Conservation (phyloP, 2,329 filamentous ascomycete genomes). For the Pseudogymnoascus pannorum region DNA sequence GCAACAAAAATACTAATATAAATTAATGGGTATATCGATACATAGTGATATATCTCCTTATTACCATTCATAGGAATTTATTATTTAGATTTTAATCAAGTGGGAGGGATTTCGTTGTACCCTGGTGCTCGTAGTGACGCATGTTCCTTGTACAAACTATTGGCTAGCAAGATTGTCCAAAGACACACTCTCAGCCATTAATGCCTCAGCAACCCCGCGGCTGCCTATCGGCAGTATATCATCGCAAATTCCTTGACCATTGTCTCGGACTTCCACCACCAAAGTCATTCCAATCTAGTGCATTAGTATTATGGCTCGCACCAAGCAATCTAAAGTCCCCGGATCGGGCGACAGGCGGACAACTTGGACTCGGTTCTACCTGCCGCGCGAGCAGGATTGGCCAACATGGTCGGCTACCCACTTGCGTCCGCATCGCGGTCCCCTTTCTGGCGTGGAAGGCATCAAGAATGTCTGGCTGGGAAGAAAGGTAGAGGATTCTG, state of each 20-base stretch:
- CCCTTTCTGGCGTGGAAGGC: neutral
- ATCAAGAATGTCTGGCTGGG: conserved; percentile 28
- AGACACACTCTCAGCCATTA: neutral
- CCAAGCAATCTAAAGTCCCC: neutral
- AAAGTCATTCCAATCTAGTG: neutral
- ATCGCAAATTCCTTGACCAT: neutral
- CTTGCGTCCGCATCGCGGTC: conserved; percentile 13
- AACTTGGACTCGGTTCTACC: conserved; percentile 21
- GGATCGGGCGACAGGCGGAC: neutral
- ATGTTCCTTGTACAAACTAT: neutral
- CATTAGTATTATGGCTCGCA: neutral
- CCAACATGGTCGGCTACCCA: conserved; percentile 18
- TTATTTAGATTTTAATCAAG: neutral
- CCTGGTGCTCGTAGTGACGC: neutral
- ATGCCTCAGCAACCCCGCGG: neutral
- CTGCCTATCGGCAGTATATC: neutral
- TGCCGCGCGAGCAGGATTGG: conserved; percentile 21
- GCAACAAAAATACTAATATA: neutral
- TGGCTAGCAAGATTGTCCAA: neutral
- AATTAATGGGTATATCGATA: neutral
- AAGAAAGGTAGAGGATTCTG: conserved; percentile 21
- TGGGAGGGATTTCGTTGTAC: neutral
- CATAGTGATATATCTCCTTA: neutral
- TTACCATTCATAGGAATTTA: neutral
- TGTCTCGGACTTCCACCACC: neutral